phyloP scores from a whole-genome alignment of 257 asterid genomes.

The Jacaranda mimosifolia region DNA sequence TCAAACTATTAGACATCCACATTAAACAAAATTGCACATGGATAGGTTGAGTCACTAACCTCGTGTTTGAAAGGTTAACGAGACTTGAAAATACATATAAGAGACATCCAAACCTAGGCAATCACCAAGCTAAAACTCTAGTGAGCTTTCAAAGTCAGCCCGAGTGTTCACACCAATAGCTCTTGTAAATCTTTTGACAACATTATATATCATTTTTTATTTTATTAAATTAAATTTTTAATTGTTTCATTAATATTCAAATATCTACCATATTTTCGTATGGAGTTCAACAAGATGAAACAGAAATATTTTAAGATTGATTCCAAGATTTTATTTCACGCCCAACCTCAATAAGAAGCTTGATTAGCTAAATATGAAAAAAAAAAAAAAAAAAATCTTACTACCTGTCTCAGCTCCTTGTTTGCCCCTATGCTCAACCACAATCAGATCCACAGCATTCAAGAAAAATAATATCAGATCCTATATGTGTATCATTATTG shows the following conservation, averaged over 20 bases:
- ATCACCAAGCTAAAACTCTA: conserved; percentile 2
- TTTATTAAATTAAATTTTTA: background rate
- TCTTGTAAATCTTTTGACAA: background rate
- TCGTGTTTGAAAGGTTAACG: background rate
- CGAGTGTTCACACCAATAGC: background rate
- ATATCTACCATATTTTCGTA: background rate
- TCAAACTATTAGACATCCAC: background rate
- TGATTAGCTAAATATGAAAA: conserved; percentile 1
- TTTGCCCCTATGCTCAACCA: background rate
- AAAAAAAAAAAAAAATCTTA: too few relatives aligned
- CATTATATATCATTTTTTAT: background rate
- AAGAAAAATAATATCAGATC: background rate
- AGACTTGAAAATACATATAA: conserved; percentile 6
- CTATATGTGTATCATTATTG: background rate
- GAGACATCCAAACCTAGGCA: background rate
- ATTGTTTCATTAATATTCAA: background rate
- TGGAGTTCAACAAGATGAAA: conserved; percentile 1
- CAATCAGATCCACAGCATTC: background rate
- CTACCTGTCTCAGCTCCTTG: background rate
- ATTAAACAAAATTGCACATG: background rate
- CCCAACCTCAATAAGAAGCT: conserved; percentile 4
- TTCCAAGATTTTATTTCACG: background rate
- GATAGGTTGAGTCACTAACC: background rate
- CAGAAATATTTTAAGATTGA: background rate
- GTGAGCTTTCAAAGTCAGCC: background rate